Base-by-base conservation (phyloP, 768 basidiomycete species). In the Rhizopogon rudus region DNA sequence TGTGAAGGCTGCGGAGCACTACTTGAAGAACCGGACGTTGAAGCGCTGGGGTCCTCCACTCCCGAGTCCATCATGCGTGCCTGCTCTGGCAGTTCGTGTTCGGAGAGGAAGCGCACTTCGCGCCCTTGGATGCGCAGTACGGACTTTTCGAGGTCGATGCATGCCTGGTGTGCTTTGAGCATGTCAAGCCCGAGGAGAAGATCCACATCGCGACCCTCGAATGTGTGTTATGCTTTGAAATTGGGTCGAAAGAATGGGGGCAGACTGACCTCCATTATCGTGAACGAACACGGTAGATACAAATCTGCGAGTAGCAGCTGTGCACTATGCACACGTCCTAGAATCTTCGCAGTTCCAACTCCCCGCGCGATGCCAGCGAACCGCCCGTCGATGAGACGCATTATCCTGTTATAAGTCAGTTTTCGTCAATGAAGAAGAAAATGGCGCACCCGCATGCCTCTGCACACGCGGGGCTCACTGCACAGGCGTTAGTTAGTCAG, bases 111-210 rank as follows among this genome's bases (percentile, higher is more conserved):
- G 16, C 72, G 71, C 8, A 99, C 87, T 70, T 97, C 92, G 13
- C 91, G 81, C 16, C 83, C 88, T 74, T 93, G 91, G 49, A 99
- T 98, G n/a, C 93, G 82, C 20, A 99, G 83, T 12, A 90, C 89
- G 60, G 86, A 83, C 69, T 93, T 93, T 62, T 86, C 78, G 22
- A 99, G 81, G 71, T 99, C 97, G 68, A 99, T 98, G 65, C 86
- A 91, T 5, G 94, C 96, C 66, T 97, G 94, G 68, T 98, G 91
- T 0, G 94, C 91, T 71, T 93, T 98, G 57, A 98, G 83, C 97
- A 98, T 98, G 78, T 99, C 97, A n/a, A 99, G 80, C 6, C 97
- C 97, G 41, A 99, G 87, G 3, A 99, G 77, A n/a, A 99, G 83
- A 65, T 98, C 96, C 44, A 98, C 93, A 55, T 90, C 86, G 33